A percentile compares a stretch with the other conserved stretches of the same genome.
These are phyloP conservation scores for Fusarium stilboides DNA, from an alignment of 2,329 filamentous ascomycete species.

Conservation along the genomic window DNA sequence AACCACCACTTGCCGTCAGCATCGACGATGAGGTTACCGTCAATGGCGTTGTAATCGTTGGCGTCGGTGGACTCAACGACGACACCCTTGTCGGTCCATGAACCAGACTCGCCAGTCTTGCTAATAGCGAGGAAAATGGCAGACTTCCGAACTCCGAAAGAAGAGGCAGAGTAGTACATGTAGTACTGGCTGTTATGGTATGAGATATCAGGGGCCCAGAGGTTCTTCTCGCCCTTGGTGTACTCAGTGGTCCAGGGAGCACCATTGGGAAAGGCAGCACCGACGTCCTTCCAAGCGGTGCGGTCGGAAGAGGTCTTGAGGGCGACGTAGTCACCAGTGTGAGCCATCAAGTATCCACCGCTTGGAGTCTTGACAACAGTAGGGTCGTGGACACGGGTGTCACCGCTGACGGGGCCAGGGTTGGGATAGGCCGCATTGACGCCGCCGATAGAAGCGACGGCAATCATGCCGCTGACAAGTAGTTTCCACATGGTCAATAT, in stretches of 20 bases:
- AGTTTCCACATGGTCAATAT: constrained; percentile 36
- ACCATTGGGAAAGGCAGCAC: constrained; percentile 51
- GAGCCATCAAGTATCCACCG: constrained; percentile 50
- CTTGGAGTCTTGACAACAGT: constrained; percentile 50
- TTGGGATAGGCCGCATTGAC: constrained; percentile 21
- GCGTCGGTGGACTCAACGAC: constrained; percentile 47
- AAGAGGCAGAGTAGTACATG: constrained; percentile 54
- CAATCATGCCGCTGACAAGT: constrained; percentile 43
- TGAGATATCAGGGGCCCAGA: constrained; percentile 70
- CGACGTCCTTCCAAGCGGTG: constrained; percentile 51
- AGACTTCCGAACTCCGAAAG: constrained; percentile 48
- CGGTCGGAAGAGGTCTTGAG: constrained; percentile 55
- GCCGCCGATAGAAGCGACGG: constrained; percentile 32
- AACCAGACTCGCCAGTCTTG: constrained; percentile 49
- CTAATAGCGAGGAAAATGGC: constrained; percentile 54
- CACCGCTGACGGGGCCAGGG: constrained; percentile 49
- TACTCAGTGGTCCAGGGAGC: constrained; percentile 53
- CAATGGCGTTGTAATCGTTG: constrained; percentile 52
- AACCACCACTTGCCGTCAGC: constrained; percentile 51
- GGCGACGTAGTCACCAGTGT: constrained; percentile 48
- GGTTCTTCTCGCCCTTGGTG: constrained; percentile 51
- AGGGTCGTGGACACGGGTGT: constrained; percentile 50
- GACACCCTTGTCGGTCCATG: constrained; percentile 51
- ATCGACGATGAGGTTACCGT: constrained; percentile 51
- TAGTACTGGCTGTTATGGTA: constrained; percentile 53